phyloP scores from a whole-genome alignment of 2,329 filamentous ascomycete species.

The Helotiales sp. region DNA sequence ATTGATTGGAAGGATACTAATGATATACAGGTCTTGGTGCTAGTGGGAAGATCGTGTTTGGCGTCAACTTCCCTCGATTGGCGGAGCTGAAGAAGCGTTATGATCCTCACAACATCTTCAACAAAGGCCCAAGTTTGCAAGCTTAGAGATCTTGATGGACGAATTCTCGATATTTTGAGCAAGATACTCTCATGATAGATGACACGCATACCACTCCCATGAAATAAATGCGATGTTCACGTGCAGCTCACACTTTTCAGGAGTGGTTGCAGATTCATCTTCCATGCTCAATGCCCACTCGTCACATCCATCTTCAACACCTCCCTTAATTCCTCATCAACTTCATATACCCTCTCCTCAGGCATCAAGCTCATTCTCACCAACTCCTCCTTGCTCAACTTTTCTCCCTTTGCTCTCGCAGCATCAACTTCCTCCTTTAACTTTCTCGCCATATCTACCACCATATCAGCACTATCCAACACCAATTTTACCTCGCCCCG shows the following conservation, averaged over 20 bases:
- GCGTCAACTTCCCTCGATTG: slow-evolving; percentile 42
- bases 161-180: too few relatives aligned
- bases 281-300: not conserved
- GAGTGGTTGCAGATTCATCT: not conserved
- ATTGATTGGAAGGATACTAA: not conserved
- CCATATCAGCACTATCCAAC: too few relatives aligned
- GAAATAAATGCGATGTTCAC: too few relatives aligned
- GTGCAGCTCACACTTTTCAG: not conserved
- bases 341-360: slow-evolving; percentile 43
- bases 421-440: slow-evolving; percentile 44
- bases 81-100: slow-evolving; percentile 46
- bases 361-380: slow-evolving; percentile 43
- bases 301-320: slow-evolving; percentile 36
- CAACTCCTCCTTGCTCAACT: slow-evolving; percentile 36
- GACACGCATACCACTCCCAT: too few relatives aligned
- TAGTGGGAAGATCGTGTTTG: slow-evolving; percentile 37
- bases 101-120: slow-evolving; percentile 48
- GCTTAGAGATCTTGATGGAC: not conserved
- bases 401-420: slow-evolving; percentile 36
- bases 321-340: slow-evolving; percentile 40
- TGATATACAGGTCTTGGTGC: slow-evolving; percentile 15
- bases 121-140: slow-evolving; percentile 20
- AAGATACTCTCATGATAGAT: too few relatives aligned
- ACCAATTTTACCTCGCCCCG: too few relatives aligned
- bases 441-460: slow-evolving; percentile 48